Conservation (phyloP, 2,329 filamentous ascomycete genomes). For the Fusarium chlamydosporum region DNA sequence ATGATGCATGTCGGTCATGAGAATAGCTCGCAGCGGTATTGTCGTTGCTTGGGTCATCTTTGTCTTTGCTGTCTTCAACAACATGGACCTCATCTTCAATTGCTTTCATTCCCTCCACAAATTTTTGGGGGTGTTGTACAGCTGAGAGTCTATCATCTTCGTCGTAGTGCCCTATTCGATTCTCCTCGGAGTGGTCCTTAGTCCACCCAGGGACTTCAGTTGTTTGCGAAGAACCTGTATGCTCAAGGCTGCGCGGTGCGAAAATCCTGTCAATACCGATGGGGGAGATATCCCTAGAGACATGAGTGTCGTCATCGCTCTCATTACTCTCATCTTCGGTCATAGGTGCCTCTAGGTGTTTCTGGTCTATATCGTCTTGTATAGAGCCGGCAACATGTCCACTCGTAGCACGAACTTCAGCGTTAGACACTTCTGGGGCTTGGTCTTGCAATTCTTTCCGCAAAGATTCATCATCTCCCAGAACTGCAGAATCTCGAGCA, state of each 20-base stretch:
- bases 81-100: background rate
- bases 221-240: background rate
- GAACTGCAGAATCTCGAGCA: background rate
- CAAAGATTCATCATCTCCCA: background rate
- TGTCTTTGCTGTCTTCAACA: conserved; percentile 13
- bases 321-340: conserved; percentile 20
- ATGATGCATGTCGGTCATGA: conserved; percentile 3
- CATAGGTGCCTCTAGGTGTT: background rate
- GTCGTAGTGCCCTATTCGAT: background rate
- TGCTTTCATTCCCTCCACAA: background rate
- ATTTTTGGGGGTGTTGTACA: conserved; percentile 1
- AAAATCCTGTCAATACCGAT: conserved; percentile 22
- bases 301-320: conserved; percentile 23
- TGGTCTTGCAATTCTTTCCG: conserved; percentile 7
- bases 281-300: conserved; percentile 21
- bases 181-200: conserved; percentile 3
- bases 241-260: background rate
- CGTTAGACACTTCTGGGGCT: background rate
- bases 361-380: conserved; percentile 2
- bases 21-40: background rate
- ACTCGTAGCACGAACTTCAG: background rate
- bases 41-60: conserved; percentile 2
- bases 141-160: background rate
- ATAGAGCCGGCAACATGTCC: background rate
- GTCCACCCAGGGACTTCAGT: conserved; percentile 1